These are phyloP conservation scores for Aspergillus ostianus DNA, from an alignment of 495 filamentous ascomycete genomes.

Conservation along the genomic window DNA sequence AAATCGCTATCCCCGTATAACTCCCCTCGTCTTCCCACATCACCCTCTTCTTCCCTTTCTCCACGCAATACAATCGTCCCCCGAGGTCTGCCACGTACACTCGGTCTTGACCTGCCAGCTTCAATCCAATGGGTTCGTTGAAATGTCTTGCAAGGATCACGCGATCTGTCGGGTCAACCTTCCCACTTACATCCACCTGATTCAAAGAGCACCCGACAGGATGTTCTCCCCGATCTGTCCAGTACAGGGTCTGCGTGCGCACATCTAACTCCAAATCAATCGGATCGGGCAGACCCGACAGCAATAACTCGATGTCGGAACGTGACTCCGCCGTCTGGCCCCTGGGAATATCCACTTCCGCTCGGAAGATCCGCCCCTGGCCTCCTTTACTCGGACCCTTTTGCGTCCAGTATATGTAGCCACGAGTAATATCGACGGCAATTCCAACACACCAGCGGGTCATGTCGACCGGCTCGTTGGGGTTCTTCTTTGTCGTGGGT, in stretches of 20 bases:
- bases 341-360: conserved; percentile 34
- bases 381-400: conserved; percentile 50
- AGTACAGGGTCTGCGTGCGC: conserved; percentile 41
- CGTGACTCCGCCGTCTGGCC: conserved; percentile 29
- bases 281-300: conserved; percentile 48
- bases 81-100: conserved; percentile 48
- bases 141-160: conserved; percentile 41
- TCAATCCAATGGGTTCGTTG: conserved; percentile 47
- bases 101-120: conserved; percentile 35
- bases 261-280: conserved; percentile 54
- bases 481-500: conserved; percentile 13
- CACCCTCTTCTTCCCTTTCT: conserved; percentile 40
- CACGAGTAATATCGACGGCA: conserved; percentile 32
- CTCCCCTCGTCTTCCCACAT: conserved; percentile 26
- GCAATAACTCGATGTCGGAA: conserved; percentile 42
- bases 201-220: conserved; percentile 31
- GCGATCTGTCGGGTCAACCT: conserved; percentile 17
- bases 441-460: conserved; percentile 55
- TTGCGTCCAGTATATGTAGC: conserved; percentile 57
- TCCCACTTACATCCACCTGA: conserved; percentile 20
- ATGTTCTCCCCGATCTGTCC: conserved; percentile 55
- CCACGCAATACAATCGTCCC: conserved; percentile 45
- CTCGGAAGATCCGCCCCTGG: conserved; percentile 47
- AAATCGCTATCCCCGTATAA: conserved; percentile 27
- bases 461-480: conserved; percentile 25